phyloP scores from a whole-genome alignment of 192 early-diverging fungal species.

The Coemansia sp. region DNA sequence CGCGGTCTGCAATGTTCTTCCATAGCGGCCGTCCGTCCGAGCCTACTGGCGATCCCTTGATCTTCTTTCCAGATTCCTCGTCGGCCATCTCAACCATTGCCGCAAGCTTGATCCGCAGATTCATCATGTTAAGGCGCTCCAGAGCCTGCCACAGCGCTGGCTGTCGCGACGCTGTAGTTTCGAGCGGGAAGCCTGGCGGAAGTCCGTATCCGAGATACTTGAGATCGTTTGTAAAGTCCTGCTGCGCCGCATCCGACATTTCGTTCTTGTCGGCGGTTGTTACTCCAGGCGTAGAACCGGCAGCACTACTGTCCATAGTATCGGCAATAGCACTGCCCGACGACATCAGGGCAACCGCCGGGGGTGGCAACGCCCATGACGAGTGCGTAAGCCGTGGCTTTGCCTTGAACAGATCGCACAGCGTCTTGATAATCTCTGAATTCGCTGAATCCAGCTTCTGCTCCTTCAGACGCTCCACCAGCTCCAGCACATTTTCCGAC shows the following conservation, averaged over 20 bases:
- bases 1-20: slow-evolving; percentile 35
- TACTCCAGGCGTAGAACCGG: not conserved
- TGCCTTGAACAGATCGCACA: slow-evolving; percentile 49
- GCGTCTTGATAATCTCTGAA: slow-evolving; percentile 14
- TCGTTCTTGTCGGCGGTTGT: not conserved
- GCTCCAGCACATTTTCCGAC: slow-evolving; percentile 28
- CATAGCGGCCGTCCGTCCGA: slow-evolving; percentile 30
- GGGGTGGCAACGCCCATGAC: slow-evolving; percentile 47
- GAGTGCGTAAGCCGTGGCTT: slow-evolving; percentile 30
- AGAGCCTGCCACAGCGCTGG: slow-evolving; percentile 47
- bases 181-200: slow-evolving; percentile 49
- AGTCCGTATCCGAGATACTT: slow-evolving; percentile 39
- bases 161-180: slow-evolving; percentile 31
- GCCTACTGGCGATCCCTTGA: not conserved
- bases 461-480: slow-evolving; percentile 14
- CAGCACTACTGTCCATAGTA: not conserved
- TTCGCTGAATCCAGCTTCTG: not conserved
- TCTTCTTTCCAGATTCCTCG: not conserved
- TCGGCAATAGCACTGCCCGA: slow-evolving; percentile 16
- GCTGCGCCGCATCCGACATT: slow-evolving; percentile 14
- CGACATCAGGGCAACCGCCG: slow-evolving; percentile 14
- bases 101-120: slow-evolving; percentile 35
- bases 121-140: slow-evolving; percentile 45
- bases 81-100: slow-evolving; percentile 19
- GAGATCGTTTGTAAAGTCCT: slow-evolving; percentile 27